Base-by-base conservation (phyloP, 2,329 filamentous ascomycete genomes). In the Xylaria multiplex region DNA sequence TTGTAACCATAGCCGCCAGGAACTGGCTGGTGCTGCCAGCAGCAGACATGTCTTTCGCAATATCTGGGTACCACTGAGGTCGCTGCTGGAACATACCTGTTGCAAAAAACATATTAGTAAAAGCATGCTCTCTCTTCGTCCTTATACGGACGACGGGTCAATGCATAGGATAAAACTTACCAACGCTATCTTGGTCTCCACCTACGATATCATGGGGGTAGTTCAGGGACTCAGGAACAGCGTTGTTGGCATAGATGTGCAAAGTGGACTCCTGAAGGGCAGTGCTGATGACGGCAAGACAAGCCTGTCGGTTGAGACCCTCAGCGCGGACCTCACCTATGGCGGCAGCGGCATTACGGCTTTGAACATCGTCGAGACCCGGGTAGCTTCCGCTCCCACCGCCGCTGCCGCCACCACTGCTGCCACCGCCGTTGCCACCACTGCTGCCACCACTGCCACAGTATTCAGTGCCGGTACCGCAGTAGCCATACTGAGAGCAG, bases 221-320 rank as follows among this genome's bases (percentile, higher is more conserved):
- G 48, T 60, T 60, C 58, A 60, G 58, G 53, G 58, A 60, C 58
- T 19, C 58, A n/a, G 58, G 58, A 60, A 60, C 58, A 60, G 48
- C 58, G 58, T 60, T 60, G 58, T 60, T 60, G 58, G 58, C 58
- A 60, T 60, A 60, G 58, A 60, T 60, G 58, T 60, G 58, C 58
- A 60, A 53, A 52, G 58, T 60, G 49, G 58, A 60, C 40, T 60
- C 58, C 58, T 60, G 58, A 53, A 60, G 58, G 58, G 58, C 58
- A 43, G 58, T 60, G 58, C 58, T 60, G 42, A 60, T 60, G 58
- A 54, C 58, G 58, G 58, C 58, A 60, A 60, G 58, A 60, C 58
- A 60, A 60, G 58, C 58, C 58, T 60, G 58, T 52, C 58, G 58
- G 58, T 60, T 60, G 58, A 60, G 58, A 53, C 58, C 58, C 48